These are phyloP conservation scores for Ophioceras dolichostomum DNA, from an alignment of 2,329 filamentous ascomycete species.

Conservation along the genomic window DNA sequence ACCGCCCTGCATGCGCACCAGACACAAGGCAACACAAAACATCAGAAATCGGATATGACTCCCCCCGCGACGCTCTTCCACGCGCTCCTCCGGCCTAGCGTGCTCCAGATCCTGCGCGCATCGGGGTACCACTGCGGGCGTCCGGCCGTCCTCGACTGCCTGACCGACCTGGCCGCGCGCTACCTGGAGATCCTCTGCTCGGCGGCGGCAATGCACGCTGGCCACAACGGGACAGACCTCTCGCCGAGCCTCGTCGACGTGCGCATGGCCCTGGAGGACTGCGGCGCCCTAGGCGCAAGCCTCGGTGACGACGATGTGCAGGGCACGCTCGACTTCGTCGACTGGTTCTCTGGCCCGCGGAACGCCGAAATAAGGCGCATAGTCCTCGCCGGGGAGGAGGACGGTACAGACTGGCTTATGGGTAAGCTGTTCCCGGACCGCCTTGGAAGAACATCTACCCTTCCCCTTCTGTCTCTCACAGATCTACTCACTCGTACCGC, in stretches of 20 bases:
- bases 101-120: slow-evolving; percentile 85
- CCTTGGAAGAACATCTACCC: too few relatives aligned
- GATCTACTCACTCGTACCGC: too few relatives aligned
- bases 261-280: slow-evolving; percentile 73
- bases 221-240: slow-evolving; percentile 52
- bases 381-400: slow-evolving; percentile 55
- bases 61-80: slow-evolving; percentile 42
- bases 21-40: not conserved
- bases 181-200: slow-evolving; percentile 68
- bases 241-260: slow-evolving; percentile 63
- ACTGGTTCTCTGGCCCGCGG: slow-evolving; percentile 63
- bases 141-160: slow-evolving; percentile 69
- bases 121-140: slow-evolving; percentile 79
- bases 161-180: slow-evolving; percentile 76
- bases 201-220: slow-evolving; percentile 58
- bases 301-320: slow-evolving; percentile 61
- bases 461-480: not conserved
- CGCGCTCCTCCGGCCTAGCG: slow-evolving; percentile 71
- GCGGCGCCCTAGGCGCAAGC: slow-evolving; percentile 61
- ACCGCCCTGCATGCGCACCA: not conserved
- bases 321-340: slow-evolving; percentile 66
- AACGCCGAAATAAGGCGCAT: slow-evolving; percentile 75
- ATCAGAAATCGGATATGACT: slow-evolving; percentile 22
- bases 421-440: too few relatives aligned
- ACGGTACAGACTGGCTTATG: slow-evolving; percentile 60